Evolutionary conservation across 495 filamentous ascomycete species (phyloP), one percentile per base, ranked within the genome.

Genomic region (Penicillium macrosclerotiorum): DNA sequence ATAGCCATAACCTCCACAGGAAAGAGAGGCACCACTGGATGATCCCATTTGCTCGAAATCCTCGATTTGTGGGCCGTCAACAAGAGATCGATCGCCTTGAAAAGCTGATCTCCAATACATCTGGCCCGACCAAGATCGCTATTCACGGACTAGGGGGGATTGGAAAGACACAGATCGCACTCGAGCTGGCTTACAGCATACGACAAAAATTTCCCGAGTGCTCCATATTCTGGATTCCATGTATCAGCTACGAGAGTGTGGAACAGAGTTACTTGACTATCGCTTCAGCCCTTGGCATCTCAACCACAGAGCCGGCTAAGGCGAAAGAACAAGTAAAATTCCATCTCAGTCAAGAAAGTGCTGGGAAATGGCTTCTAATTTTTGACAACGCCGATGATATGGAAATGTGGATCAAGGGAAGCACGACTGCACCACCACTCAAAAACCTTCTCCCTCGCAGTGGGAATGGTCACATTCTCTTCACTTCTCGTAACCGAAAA

Each of bases 201-300:
- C 71, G 62, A 52, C 52, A 69, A 2, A 43, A 55, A 36, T 22
- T 67, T 9, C 55, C 59, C 7, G 61, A 68, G 1, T 76, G 59
- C 44, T 77, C 72, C 3, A 52, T 81, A 29, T 72, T 79, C 57
- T 82, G 76, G 77, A 60, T 80, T n/a, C 63, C 63, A 8, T 67
- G 62, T 8, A 56, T 59, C 12, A 77, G 58, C 42, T 26, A 43
- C 1, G 68, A 61, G 35, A 68, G 38, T 33, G 64, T 81, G 16
- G 59, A 79, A 30, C 66, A 76, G 49, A 58, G 69, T 5, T 81
- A 66, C 47, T 5, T 46, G 4, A 57, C 61, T 3, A 72, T 79
- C 42, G 73, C 63, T 0, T 20, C 46, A 37, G 25, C 41, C 19
- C 18, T 69, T 9, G 52, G 53, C 3, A 31, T 68, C 13, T 8